phyloP scores from a whole-genome alignment of 805 yeast genomes.

The Clavispora carvajalis region DNA sequence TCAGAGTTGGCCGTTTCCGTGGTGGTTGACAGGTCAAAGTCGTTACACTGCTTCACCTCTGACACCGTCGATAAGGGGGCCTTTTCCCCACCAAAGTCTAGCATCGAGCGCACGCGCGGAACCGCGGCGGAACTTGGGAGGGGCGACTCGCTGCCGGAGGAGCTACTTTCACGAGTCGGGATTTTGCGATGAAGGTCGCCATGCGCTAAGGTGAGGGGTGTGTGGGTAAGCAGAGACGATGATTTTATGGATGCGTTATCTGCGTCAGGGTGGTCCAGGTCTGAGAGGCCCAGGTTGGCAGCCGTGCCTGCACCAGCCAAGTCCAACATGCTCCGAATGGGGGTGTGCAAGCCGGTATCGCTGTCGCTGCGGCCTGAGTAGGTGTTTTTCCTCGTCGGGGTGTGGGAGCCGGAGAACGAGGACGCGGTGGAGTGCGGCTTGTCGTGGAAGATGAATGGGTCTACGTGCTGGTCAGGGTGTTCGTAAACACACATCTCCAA shows the following conservation, averaged over 20 bases:
- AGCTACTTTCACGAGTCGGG: slow-evolving; percentile 8
- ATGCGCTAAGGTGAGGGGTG: slow-evolving; percentile 16
- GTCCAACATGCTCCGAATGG: slow-evolving; percentile 38
- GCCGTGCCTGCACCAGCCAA: slow-evolving; percentile 12
- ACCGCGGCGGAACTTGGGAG: not conserved
- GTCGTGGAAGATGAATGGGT: slow-evolving; percentile 24
- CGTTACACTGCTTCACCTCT: not conserved
- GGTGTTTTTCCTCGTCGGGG: slow-evolving; percentile 31
- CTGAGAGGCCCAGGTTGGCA: not conserved
- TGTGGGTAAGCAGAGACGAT: slow-evolving; percentile 19
- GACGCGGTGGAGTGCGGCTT: slow-evolving; percentile 11
- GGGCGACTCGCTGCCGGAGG: slow-evolving; percentile 8
- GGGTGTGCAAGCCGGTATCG: slow-evolving; percentile 19
- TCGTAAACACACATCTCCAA: slow-evolving; percentile 60
- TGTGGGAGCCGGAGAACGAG: slow-evolving; percentile 18
- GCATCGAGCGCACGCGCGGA: slow-evolving; percentile 25
- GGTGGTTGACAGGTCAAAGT: not conserved
- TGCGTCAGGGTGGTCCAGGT: slow-evolving; percentile 8
- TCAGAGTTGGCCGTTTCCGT: not conserved
- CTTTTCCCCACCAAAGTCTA: slow-evolving; percentile 16
- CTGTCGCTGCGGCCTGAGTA: slow-evolving; percentile 10
- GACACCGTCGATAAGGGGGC: not conserved
- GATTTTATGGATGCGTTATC: slow-evolving; percentile 21
- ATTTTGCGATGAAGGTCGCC: slow-evolving; percentile 9
- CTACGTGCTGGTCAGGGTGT: slow-evolving; percentile 33